Base-by-base conservation (phyloP, 2,329 filamentous ascomycete species). In the Xylaria hypoxylon region DNA sequence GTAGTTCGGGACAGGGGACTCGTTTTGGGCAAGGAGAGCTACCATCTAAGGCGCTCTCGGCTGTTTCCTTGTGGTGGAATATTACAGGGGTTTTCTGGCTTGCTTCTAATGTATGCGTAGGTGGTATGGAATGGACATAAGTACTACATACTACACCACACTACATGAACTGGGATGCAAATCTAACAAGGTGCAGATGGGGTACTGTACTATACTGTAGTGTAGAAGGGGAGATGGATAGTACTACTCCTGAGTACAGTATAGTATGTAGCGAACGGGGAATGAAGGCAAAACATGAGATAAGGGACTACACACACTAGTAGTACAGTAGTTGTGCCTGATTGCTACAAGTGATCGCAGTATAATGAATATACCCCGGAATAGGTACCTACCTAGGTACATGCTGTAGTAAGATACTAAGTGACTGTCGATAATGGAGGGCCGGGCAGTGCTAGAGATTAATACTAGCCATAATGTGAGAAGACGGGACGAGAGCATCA, bases 101-200 rank as follows among this genome's bases (percentile, higher is more conserved):
- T 13, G 33, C n/a, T 62, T 24, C 51, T 38, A 13, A 8, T 44
- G 51, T n/a, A n/a, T n/a, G n/a, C n/a, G n/a, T n/a, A n/a, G 38
- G 26, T 55, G 40, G 47, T 55, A 48, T 44, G 11, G n/a, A 45
- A 10, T 22, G n/a, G 22, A 15, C 17, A n/a, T 17, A 38, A 31
- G 19, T 57, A 24, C 50, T 38, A n/a, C 7, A 51, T 55, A 44
- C 55, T 35, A 17, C 35, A 42, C 31, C 11, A 51, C 6, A 44
- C 5, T 65, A 65, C 55, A 65, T 65, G 66, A 63, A 66, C 63
- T 55, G 38, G 55, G 62, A 65, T 68, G 58, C 59, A 65, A 65
- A 65, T 56, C 66, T 65, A 59, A 62, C 66, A 52, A 52, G 59
- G 55, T 61, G 62, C 62, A 62, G 55, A 40, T n/a, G n/a, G n/a